Evolutionary conservation across 192 early-diverging fungal species (phyloP), one percentile per base, ranked within the genome.

Genomic region (Dimargaris cristalligena): DNA sequence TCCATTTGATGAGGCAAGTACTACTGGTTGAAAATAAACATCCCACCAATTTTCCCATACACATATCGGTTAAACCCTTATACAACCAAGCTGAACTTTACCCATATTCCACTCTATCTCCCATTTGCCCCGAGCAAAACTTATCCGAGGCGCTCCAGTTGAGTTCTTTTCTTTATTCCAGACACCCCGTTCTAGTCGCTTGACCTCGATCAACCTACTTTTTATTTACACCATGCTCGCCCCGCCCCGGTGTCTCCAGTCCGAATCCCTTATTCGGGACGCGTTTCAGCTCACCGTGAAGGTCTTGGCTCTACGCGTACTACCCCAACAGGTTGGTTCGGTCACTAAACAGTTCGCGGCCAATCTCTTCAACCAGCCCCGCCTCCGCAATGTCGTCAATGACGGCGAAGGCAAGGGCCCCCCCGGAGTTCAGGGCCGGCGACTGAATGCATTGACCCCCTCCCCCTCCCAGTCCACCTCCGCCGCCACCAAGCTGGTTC

Each of bases 231-330:
- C 48, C 22, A 59, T 54, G 59, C 38, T 76, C 29, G 62, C 72
- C 44, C 86, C 85, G 44, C 84, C 81, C 0, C 65, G 75, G 16
- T 80, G 82, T 56, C 80, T 78, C 55, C 82, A 82, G 51, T 74
- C 89, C 67, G 74, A 71, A 52, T 70, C 71, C 57, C 72, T 92
- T 51, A 80, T 85, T 65, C 59, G 72, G 25, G 75, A 81, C 20
- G 71, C 81, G 26, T 92, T 92, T 65, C 69, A 58, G 23, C 62
- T 67, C 8, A 70, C 78, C 0, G 60, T 89, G 38, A 64, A 74
- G 18, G 74, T 87, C 13, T 72, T 83, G 3, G 87, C 81, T 0
- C 63, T 92, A 26, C 69, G 82, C 26, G 81, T 92, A 1, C 80
- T 81, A 1, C 72, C 76, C 28, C 71, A 66, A 48, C 67, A 73